phyloP scores from a whole-genome alignment of 2,329 filamentous ascomycete species.

The Colletotrichum lini region DNA sequence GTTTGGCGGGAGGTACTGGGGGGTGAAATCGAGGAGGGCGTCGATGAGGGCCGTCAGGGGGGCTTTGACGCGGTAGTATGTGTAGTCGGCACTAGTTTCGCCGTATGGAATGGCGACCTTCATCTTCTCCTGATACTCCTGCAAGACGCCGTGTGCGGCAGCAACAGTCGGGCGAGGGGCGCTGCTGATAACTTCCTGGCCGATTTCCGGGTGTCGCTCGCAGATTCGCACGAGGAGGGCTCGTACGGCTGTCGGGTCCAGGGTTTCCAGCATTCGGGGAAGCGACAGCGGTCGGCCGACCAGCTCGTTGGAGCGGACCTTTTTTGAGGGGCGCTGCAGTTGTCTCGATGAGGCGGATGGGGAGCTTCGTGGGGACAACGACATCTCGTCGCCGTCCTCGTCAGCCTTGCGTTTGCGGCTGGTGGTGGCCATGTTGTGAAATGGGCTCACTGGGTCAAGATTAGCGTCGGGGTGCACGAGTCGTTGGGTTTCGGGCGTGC shows the following conservation, averaged over 20 bases:
- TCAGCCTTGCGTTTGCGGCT: constrained; percentile 89
- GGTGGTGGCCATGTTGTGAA: constrained; percentile 64
- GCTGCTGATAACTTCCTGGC: constrained; percentile 84
- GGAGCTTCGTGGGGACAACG: constrained; percentile 86
- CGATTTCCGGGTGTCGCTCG: constrained; percentile 88
- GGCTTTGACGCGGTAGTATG: constrained; percentile 92
- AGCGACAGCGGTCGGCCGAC: constrained; percentile 69
- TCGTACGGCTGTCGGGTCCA: constrained; percentile 87
- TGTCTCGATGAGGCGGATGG: constrained; percentile 80
- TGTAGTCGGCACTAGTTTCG: constrained; percentile 89
- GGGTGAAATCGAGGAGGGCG: constrained; percentile 93
- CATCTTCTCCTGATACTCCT: constrained; percentile 84
- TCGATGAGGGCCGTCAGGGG: constrained; percentile 86
- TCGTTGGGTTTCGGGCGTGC: constrained; percentile 11
- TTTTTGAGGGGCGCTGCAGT: constrained; percentile 77
- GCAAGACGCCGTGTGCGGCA: constrained; percentile 84
- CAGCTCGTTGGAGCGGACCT: constrained; percentile 75
- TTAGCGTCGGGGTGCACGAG: constrained; percentile 41
- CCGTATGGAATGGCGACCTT: constrained; percentile 88
- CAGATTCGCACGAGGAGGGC: constrained; percentile 92
- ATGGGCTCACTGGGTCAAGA: constrained; percentile 51
- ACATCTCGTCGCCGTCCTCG: constrained; percentile 90
- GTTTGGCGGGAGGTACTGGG: constrained; percentile 93
- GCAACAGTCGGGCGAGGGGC: constrained; percentile 90
- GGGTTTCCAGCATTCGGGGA: constrained; percentile 89